A percentile compares a stretch with the other conserved stretches of the same genome.
phyloP scores from a whole-genome alignment of 345 rosid genomes.

The Brassica carinata region DNA sequence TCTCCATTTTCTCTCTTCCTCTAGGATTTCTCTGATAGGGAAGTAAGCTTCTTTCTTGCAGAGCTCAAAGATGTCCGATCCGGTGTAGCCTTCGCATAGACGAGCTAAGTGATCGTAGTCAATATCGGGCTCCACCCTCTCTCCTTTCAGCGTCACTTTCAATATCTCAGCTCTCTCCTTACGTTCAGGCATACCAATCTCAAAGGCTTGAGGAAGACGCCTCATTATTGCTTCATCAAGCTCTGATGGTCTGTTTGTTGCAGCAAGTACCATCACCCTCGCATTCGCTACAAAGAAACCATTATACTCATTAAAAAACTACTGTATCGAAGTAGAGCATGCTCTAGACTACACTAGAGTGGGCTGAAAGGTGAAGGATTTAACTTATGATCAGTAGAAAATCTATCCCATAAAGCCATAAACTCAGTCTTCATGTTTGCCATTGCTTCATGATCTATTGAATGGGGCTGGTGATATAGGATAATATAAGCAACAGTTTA shows the following conservation, averaged over 20 bases:
- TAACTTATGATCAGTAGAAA: slow-evolving; percentile 92
- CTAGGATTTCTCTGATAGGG: slow-evolving; percentile 68
- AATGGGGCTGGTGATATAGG: slow-evolving; percentile 63
- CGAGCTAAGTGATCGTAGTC: slow-evolving; percentile 71
- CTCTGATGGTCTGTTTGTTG: slow-evolving; percentile 96
- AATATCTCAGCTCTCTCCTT: slow-evolving; percentile 74
- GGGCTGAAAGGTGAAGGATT: background rate
- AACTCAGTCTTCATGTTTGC: slow-evolving; percentile 51
- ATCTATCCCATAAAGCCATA: slow-evolving; percentile 94
- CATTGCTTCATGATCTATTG: slow-evolving; percentile 83
- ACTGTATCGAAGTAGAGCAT: background rate
- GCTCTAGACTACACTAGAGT: background rate
- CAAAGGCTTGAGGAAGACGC: slow-evolving; percentile 50
- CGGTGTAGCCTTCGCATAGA: slow-evolving; percentile 80
- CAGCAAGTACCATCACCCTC: slow-evolving; percentile 96
- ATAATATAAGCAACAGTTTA: background rate
- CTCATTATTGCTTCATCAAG: slow-evolving; percentile 38
- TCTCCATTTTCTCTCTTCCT: slow-evolving; percentile 78
- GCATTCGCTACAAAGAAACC: slow-evolving; percentile 64
- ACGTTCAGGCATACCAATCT: too few relatives aligned
- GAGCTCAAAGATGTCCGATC: slow-evolving; percentile 67
- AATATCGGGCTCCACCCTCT: slow-evolving; percentile 50
- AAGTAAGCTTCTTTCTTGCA: slow-evolving; percentile 68
- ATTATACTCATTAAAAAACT: slow-evolving; percentile 2
- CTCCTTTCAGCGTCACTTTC: slow-evolving; percentile 67